Conservation (phyloP, 2,329 filamentous ascomycete species). For the Apiospora koreana region DNA sequence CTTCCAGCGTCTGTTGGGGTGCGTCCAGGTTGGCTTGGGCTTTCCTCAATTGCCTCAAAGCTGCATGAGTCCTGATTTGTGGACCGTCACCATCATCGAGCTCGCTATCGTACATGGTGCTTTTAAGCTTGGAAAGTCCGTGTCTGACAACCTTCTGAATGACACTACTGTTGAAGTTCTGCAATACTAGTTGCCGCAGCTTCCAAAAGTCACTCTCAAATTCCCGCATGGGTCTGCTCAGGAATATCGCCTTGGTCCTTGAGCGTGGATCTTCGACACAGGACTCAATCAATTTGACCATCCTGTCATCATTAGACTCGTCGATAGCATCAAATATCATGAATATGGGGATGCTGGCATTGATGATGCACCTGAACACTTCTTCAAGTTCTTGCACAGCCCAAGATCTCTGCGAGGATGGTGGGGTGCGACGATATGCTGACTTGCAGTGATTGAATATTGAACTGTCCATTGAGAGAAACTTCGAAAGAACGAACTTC, state of each 20-base stretch:
- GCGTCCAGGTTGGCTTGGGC: background rate
- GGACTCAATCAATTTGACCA: background rate
- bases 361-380: background rate
- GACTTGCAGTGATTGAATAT: background rate
- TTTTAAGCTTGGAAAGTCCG: background rate
- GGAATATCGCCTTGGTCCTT: background rate
- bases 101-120: background rate
- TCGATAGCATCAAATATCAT: background rate
- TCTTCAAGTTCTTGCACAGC: background rate
- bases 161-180: background rate
- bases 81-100: no score
- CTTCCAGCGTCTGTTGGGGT: background rate
- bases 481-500: background rate
- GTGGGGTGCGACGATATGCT: background rate
- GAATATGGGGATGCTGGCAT: background rate
- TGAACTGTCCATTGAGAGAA: background rate
- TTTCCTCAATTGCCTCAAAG: background rate
- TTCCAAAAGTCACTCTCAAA: background rate
- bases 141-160: background rate
- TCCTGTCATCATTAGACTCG: background rate
- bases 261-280: background rate
- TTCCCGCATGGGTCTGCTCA: background rate
- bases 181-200: background rate
- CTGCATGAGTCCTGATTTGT: background rate
- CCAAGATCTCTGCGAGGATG: background rate